Conservation (phyloP, 495 filamentous ascomycete genomes). For the Barbatosphaeria neglecta region DNA sequence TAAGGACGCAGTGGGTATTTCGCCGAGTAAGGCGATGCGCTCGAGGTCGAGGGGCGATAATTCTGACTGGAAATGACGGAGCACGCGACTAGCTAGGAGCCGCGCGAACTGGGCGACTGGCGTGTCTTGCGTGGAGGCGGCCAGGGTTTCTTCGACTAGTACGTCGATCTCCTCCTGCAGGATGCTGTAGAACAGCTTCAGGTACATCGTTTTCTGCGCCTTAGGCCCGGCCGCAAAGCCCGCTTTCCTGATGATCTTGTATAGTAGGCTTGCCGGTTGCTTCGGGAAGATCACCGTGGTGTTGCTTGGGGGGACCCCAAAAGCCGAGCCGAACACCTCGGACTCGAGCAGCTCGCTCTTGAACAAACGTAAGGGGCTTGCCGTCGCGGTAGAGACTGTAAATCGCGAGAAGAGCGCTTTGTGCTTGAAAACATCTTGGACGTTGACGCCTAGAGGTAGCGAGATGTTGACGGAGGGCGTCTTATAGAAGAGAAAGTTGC, state of each 20-base stretch:
- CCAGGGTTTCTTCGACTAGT: conserved; percentile 27
- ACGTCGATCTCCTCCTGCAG: conserved; percentile 58
- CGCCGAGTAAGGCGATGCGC: conserved; percentile 38
- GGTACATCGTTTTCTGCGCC: conserved; percentile 42
- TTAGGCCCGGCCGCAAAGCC: conserved; percentile 20
- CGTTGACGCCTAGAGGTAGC: conserved; percentile 84
- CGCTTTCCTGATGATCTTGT: conserved; percentile 53
- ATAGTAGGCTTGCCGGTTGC: conserved; percentile 72
- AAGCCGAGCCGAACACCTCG: conserved; percentile 52
- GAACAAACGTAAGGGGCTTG: conserved; percentile 62
- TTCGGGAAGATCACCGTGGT: conserved; percentile 62
- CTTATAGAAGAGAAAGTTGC: conserved; percentile 58
- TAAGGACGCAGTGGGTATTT: conserved; percentile 31
- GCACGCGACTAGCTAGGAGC: conserved; percentile 35
- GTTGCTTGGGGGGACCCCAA: conserved; percentile 39
- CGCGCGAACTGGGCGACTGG: conserved; percentile 32
- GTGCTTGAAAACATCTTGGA: conserved; percentile 90
- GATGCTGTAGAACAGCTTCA: conserved; percentile 68
- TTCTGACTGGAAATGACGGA: conserved; percentile 36
- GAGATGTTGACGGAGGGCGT: conserved; percentile 53
- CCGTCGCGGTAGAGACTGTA: conserved; percentile 66
- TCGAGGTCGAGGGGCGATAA: conserved; percentile 52
- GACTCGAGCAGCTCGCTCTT: conserved; percentile 60
- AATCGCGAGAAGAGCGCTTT: conserved; percentile 75
- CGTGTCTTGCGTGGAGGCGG: conserved; percentile 24